These are phyloP conservation scores for Vigna reflexopilosa DNA, from an alignment of 306 rosid species.

Conservation along the genomic window DNA sequence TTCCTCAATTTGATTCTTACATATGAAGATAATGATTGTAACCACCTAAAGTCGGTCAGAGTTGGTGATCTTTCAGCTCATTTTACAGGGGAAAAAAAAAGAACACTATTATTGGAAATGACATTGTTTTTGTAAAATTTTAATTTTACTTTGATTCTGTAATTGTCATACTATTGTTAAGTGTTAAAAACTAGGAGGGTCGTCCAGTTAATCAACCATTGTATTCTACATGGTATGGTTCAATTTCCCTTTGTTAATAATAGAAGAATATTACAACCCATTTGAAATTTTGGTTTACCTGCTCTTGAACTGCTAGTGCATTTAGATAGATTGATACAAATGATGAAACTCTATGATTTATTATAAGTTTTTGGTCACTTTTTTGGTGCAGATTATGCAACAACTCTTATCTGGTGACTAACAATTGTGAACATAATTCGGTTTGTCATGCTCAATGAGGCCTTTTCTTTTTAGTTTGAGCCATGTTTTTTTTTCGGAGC, in stretches of 20 bases:
- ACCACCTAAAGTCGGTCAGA: neutral
- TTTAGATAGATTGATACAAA: neutral
- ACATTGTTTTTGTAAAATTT: neutral
- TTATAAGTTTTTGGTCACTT: neutral
- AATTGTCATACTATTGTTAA: neutral
- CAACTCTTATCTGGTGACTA: neutral
- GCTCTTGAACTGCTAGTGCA: neutral
- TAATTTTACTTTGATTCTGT: slow-evolving; percentile 1
- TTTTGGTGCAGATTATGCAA: too few relatives aligned
- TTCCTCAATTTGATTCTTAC: neutral
- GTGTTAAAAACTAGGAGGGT: too few relatives aligned
- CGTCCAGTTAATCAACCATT: neutral
- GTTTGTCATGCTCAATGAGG: too few relatives aligned
- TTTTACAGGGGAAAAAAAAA: neutral
- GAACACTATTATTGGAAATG: neutral
- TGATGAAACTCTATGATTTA: neutral
- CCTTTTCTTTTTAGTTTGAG: too few relatives aligned
- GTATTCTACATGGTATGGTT: neutral
- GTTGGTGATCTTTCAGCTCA: neutral
- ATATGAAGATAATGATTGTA: neutral
- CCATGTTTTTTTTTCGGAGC: too few relatives aligned
- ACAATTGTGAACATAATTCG: too few relatives aligned
- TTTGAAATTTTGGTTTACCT: neutral
- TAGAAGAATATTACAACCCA: neutral
- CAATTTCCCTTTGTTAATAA: neutral